These are phyloP conservation scores for Aegilops umbellulata DNA, from an alignment of 176 grass and related monocot species.

Conservation along the genomic window DNA sequence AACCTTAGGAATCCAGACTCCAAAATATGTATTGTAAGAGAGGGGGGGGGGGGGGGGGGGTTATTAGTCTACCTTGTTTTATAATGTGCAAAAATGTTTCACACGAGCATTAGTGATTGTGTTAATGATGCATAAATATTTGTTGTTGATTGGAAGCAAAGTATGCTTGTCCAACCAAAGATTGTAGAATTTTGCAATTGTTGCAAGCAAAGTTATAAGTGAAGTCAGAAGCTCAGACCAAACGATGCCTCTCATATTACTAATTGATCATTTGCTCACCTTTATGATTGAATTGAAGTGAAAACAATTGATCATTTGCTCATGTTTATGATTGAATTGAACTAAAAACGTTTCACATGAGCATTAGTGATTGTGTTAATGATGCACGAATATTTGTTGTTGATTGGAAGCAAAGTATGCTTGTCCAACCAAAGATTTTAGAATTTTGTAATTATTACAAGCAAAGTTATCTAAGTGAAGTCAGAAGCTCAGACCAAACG, in stretches of 20 bases:
- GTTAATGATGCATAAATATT: neutral
- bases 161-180: neutral
- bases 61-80: neutral
- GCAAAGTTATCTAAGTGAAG: neutral
- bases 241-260: neutral
- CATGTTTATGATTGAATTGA: too few relatives aligned
- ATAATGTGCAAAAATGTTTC: neutral
- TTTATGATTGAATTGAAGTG: too few relatives aligned
- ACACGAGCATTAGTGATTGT: neutral
- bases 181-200: neutral
- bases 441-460: neutral
- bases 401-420: neutral
- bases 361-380: neutral
- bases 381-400: neutral
- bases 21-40: neutral
- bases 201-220: neutral
- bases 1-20: neutral
- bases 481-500: neutral
- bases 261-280: neutral
- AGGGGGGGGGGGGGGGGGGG: too few relatives aligned
- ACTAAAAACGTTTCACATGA: neutral
- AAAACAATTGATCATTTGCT: slow-evolving; percentile 1
- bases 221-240: neutral
- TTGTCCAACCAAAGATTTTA: neutral
- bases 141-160: neutral